These are phyloP conservation scores for Exophiala mesophila DNA, from an alignment of 2,329 filamentous ascomycete species.

Conservation along the genomic window DNA sequence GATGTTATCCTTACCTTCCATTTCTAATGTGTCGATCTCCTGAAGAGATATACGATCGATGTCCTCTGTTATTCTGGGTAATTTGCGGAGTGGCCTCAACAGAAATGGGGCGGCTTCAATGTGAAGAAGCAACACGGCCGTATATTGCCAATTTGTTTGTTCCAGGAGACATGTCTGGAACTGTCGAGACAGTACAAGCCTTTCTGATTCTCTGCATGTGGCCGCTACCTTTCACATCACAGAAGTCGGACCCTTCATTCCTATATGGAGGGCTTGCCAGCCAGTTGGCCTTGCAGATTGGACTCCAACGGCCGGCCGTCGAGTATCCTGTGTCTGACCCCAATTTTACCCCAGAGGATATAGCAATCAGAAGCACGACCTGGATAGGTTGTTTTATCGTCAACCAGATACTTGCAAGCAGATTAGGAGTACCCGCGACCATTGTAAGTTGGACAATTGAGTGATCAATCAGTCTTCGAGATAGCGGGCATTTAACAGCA, in stretches of 20 bases:
- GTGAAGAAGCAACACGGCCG: slow-evolving; percentile 16
- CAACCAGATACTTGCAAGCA: slow-evolving; percentile 13
- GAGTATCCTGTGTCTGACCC: slow-evolving; percentile 21
- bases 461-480: too few species aligned
- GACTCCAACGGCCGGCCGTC: slow-evolving; percentile 24
- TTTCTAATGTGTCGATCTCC: slow-evolving; percentile 9
- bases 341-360: slow-evolving; percentile 8
- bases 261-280: slow-evolving; percentile 21
- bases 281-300: slow-evolving; percentile 23
- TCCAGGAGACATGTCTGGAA: slow-evolving; percentile 16
- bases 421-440: slow-evolving; percentile 9
- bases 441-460: too few species aligned
- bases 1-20: slow-evolving; percentile 14
- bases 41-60: slow-evolving; percentile 9
- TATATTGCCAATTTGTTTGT: slow-evolving; percentile 16
- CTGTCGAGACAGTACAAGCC: slow-evolving; percentile 24
- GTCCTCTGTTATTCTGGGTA: slow-evolving; percentile 13
- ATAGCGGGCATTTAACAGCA: too few species aligned
- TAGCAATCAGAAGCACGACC: slow-evolving; percentile 19
- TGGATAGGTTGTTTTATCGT: slow-evolving; percentile 26
- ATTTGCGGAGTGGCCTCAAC: slow-evolving; percentile 11
- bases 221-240: slow-evolving; percentile 25
- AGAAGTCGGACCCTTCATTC: slow-evolving; percentile 19
- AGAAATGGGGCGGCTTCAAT: slow-evolving; percentile 1
- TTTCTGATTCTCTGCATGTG: slow-evolving; percentile 26